phyloP scores from a whole-genome alignment of 1,284 basidiomycete species.

The Porogramme epimiltina region DNA sequence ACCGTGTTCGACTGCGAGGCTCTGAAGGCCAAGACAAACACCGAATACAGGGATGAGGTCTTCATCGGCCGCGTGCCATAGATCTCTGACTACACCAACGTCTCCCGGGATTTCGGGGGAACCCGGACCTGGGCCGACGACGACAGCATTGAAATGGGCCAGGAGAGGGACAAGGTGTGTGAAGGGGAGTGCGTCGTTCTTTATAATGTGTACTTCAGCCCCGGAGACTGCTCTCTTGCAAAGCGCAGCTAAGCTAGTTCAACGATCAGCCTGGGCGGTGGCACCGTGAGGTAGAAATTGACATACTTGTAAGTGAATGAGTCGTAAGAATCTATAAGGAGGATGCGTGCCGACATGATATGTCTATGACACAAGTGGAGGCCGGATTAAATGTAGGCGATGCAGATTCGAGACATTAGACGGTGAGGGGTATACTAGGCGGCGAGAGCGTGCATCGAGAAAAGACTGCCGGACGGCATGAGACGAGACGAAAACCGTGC shows the following conservation, averaged over 20 bases:
- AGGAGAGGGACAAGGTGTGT: conserved; percentile 54
- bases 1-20: conserved; percentile 80
- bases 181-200: conserved; percentile 63
- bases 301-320: conserved; percentile 83
- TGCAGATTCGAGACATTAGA: too few species aligned
- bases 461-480: too few species aligned
- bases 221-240: conserved; percentile 60
- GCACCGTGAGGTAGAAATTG: background rate
- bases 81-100: conserved; percentile 63
- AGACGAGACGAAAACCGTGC: background rate
- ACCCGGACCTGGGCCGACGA: conserved; percentile 82
- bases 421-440: background rate
- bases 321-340: conserved; percentile 83
- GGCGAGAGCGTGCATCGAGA: background rate
- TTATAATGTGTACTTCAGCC: conserved; percentile 66
- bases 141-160: conserved; percentile 61
- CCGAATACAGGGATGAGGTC: conserved; percentile 77
- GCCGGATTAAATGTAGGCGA: conserved; percentile 3
- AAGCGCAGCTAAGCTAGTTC: conserved; percentile 61
- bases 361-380: background rate
- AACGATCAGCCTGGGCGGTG: conserved; percentile 2
- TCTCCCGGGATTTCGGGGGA: conserved; percentile 67
- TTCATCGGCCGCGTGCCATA: conserved; percentile 62
- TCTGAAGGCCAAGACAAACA: conserved; percentile 93
- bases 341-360: conserved; percentile 38